phyloP scores from a whole-genome alignment of 345 rosid species.

The Populus alba region DNA sequence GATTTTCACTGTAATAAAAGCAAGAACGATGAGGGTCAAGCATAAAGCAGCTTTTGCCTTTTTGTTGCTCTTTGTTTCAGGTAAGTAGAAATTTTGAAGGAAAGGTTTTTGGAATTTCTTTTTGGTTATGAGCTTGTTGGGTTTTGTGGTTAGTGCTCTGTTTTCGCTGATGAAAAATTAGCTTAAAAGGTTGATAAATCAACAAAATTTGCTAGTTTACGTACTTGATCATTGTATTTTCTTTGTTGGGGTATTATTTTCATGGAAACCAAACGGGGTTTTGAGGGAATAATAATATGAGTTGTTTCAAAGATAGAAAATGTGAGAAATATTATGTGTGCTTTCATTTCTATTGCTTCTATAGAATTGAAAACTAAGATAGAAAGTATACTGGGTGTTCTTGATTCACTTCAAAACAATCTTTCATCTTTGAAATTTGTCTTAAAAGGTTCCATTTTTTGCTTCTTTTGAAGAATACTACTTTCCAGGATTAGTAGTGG shows the following conservation, averaged over 20 bases:
- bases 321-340: no score
- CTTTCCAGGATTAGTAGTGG: slow-evolving; percentile 24
- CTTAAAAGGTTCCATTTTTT: not conserved
- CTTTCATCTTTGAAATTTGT: no score
- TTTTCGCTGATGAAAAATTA: not conserved
- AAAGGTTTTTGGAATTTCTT: not conserved
- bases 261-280: no score
- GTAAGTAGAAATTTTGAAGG: slow-evolving; percentile 2
- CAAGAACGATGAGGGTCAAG: slow-evolving; percentile 20
- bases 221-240: not conserved
- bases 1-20: not conserved
- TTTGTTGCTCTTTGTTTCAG: slow-evolving; percentile 30
- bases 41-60: slow-evolving; percentile 9
- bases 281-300: no score
- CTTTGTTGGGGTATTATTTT: not conserved
- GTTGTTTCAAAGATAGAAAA: not conserved
- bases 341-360: no score
- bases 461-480: slow-evolving; percentile 20
- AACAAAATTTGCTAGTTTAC: not conserved
- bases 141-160: not conserved
- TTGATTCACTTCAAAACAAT: no score
- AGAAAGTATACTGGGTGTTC: no score
- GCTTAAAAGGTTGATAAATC: not conserved
- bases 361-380: no score
- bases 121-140: not conserved